Base-by-base conservation (phyloP, 495 filamentous ascomycete genomes). In the Lepidopterella palustris region DNA sequence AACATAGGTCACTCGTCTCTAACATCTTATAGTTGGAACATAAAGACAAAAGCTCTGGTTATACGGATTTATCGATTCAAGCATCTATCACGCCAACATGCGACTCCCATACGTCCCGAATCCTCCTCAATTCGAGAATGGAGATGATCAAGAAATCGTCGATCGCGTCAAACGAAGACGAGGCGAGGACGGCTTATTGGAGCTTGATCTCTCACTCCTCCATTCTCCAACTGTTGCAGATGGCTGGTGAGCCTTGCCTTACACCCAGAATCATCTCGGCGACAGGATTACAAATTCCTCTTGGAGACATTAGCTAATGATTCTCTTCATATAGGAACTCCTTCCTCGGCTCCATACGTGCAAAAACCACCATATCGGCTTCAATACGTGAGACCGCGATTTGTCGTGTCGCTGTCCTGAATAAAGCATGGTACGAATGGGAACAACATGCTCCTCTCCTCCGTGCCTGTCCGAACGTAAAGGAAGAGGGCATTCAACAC, bases 401-500 rank as follows among this genome's bases (percentile, higher is more conserved):
- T 8, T 69, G 70, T 59, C 71, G 71, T 48, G 61, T 74, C 26
- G 72, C 71, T 26, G 68, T 71, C 3, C 54, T 74, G 23, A 74
- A 72, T 54, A 48, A 61, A 4, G 72, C 72, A 20, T 65, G 61
- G 45, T 73, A 65, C 48, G 72, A 74, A 58, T 74, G 71, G 71
- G 67, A 62, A 0, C 63, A 64, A 13, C 72, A 74, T 42, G 62
- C 63, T 0, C 64, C 67, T 4, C 42, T 74, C 13, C 53, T 66
- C 4, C 31, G n/a, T 3, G 40, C 58, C 3, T 61, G 70, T 20
- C 77, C 70, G 0, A 78, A 85, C 2, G 72, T 86, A 3, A 73
- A 66, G 15, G 71, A 77, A 24, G 76, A 74, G n/a, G 81, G 74
- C 0, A 60, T 87, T 10, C 6, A 25, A 8, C 11, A 42, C 28